These are phyloP conservation scores for Colletotrichum spaethianum DNA, from an alignment of 2,329 filamentous ascomycete genomes.

Conservation along the genomic window DNA sequence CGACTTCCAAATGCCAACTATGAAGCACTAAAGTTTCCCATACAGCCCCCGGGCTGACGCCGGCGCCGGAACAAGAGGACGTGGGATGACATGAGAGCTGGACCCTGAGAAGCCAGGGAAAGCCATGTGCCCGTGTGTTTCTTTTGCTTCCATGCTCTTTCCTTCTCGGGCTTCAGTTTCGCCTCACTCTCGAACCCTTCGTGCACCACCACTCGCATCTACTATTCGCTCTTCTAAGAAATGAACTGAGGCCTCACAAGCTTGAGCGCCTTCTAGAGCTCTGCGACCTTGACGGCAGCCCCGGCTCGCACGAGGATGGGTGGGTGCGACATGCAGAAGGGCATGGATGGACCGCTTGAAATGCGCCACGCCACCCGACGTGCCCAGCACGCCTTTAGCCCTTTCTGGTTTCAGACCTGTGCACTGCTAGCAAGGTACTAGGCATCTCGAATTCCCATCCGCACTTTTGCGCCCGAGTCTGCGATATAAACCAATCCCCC, in stretches of 20 bases:
- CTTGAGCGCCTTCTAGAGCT: slow-evolving; percentile 19
- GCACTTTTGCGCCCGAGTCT: neutral
- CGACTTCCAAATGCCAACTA: slow-evolving; percentile 6
- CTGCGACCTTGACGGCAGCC: slow-evolving; percentile 21
- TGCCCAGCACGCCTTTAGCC: slow-evolving; percentile 29
- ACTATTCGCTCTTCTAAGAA: neutral
- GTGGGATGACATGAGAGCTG: slow-evolving; percentile 33
- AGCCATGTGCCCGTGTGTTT: slow-evolving; percentile 27
- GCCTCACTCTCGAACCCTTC: slow-evolving; percentile 6
- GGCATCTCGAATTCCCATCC: neutral
- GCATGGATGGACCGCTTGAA: slow-evolving; percentile 35
- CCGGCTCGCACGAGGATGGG: slow-evolving; percentile 17
- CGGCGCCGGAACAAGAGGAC: neutral
- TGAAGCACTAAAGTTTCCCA: slow-evolving; percentile 1
- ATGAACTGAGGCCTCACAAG: slow-evolving; percentile 13
- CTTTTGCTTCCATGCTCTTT: slow-evolving; percentile 10
- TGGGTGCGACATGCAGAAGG: slow-evolving; percentile 35
- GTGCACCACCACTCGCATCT: slow-evolving; percentile 8
- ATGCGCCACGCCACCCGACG: slow-evolving; percentile 34
- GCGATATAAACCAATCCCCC: neutral
- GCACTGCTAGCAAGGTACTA: slow-evolving; percentile 28
- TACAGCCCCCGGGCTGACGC: slow-evolving; percentile 6
- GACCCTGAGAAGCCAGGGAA: slow-evolving; percentile 25
- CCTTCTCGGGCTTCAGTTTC: neutral
- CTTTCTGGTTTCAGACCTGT: slow-evolving; percentile 38